Evolutionary conservation across 371 early-diverging fungal species (phyloP).

Genomic region (Haplosporangium sp.): DNA sequence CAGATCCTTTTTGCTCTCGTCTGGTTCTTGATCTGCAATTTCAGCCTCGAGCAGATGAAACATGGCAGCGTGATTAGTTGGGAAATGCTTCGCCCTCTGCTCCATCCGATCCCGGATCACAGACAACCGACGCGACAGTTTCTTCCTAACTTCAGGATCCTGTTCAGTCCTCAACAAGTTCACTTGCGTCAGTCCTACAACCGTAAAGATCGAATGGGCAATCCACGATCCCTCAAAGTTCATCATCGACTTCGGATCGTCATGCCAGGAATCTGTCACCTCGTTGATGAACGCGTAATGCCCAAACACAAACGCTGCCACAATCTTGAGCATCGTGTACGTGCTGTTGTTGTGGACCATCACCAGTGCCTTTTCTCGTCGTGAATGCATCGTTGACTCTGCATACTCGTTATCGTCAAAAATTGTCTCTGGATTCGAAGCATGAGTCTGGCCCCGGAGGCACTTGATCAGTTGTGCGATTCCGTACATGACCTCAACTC

Average conservation of each 20-base stretch:
- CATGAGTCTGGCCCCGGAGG: conserved; percentile 32
- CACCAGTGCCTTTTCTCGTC: conserved; percentile 10
- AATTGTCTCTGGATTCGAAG: conserved; percentile 39
- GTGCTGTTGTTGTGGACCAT: conserved; percentile 35
- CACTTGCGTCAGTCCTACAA: conserved; percentile 31
- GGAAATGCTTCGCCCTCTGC: conserved; percentile 25
- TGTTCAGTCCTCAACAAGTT: conserved; percentile 38
- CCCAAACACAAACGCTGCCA: conserved; percentile 45
- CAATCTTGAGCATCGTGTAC: conserved; percentile 44
- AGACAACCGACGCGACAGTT: conserved; percentile 14
- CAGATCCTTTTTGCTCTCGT: conserved; percentile 6
- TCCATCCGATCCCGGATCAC: conserved; percentile 27
- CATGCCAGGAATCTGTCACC: conserved; percentile 36
- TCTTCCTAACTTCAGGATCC: conserved; percentile 15
- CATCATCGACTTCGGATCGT: conserved; percentile 46
- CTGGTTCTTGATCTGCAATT: conserved; percentile 37
- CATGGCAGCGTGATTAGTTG: conserved; percentile 51
- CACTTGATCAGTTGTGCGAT: conserved; percentile 43
- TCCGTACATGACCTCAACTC: conserved; percentile 48
- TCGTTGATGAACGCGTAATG: conserved; percentile 39
- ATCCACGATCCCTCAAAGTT: conserved; percentile 55
- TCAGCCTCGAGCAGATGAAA: conserved; percentile 46
- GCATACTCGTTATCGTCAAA: conserved; percentile 39
- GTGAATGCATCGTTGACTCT: conserved; percentile 22
- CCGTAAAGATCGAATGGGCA: conserved; percentile 37